Percentiles rank a stretch among this genome's conserved stretches.
These are phyloP conservation scores for Delphinella strobiligena DNA, from an alignment of 2,329 filamentous ascomycete genomes.

Conservation along the genomic window DNA sequence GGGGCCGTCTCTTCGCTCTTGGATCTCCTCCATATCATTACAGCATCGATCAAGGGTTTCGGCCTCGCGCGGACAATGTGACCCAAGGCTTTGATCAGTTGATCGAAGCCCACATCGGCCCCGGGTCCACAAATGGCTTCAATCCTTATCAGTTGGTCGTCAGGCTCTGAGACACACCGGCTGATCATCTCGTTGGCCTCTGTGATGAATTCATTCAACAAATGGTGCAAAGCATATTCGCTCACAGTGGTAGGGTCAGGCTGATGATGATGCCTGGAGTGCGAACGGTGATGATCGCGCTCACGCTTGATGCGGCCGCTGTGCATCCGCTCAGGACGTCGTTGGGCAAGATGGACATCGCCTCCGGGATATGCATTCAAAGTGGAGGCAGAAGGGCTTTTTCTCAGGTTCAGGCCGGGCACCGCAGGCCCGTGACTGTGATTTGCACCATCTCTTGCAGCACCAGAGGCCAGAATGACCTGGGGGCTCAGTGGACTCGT, in stretches of 20 bases:
- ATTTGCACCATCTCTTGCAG: not conserved
- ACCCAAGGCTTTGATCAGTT: constrained; percentile 82
- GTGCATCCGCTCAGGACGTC: constrained; percentile 32
- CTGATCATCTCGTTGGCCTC: constrained; percentile 95
- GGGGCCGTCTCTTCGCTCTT: constrained; percentile 72
- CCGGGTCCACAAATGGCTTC: constrained; percentile 85
- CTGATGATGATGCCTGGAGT: constrained; percentile 51
- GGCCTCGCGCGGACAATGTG: constrained; percentile 92
- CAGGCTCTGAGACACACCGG: constrained; percentile 67
- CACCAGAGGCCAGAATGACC: constrained; percentile 48
- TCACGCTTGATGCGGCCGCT: constrained; percentile 53
- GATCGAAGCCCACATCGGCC: constrained; percentile 80
- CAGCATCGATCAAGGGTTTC: constrained; percentile 87
- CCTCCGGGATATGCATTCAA: constrained; percentile 9
- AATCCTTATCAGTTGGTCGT: constrained; percentile 71
- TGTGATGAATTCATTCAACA: constrained; percentile 93
- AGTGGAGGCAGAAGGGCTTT: constrained; percentile 10
- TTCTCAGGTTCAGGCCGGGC: constrained; percentile 4
- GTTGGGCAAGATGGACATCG: constrained; percentile 10
- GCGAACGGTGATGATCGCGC: constrained; percentile 66
- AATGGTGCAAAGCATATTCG: constrained; percentile 90
- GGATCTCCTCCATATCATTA: constrained; percentile 95
- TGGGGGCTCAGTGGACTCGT: constrained; percentile 81
- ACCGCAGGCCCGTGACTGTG: not conserved
- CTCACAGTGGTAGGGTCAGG: constrained; percentile 86